Conservation (phyloP, 192 early-diverging fungal genomes). For the Ambispora gerdemannii region DNA sequence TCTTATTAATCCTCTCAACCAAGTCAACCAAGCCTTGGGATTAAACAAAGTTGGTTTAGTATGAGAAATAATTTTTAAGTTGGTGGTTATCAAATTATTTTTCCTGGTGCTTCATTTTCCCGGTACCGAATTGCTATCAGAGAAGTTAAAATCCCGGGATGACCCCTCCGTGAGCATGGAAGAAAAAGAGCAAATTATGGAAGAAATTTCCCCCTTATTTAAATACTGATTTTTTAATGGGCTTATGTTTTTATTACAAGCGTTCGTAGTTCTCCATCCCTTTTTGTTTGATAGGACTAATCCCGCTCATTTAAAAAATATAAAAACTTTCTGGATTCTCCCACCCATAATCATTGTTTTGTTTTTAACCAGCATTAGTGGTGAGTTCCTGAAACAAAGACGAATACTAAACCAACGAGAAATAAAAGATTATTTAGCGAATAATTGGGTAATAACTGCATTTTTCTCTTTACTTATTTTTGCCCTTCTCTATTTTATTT, state of each 20-base stretch:
- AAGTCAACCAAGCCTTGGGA: no score
- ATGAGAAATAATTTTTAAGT: slow-evolving; percentile 12
- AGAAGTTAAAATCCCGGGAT: background rate
- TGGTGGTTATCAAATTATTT: background rate
- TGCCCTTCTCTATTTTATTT: background rate
- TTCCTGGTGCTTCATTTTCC: background rate
- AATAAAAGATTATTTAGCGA: background rate
- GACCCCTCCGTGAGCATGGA: background rate
- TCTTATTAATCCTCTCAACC: no score
- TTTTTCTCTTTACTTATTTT: background rate
- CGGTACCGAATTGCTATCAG: background rate
- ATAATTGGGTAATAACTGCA: background rate
- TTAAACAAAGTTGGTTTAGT: no score
- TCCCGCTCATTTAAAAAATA: background rate
- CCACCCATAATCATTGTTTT: background rate
- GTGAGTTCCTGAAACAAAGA: background rate
- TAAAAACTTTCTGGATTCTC: background rate
- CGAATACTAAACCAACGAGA: background rate
- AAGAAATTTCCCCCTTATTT: background rate
- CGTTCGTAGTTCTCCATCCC: background rate
- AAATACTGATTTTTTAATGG: slow-evolving; percentile 4
- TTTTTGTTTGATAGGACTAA: background rate
- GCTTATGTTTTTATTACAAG: background rate
- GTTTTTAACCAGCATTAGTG: background rate
- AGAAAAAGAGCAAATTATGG: background rate